phyloP scores from a whole-genome alignment of 163 green algal genomes.

The Prototheca wickerhamii region DNA sequence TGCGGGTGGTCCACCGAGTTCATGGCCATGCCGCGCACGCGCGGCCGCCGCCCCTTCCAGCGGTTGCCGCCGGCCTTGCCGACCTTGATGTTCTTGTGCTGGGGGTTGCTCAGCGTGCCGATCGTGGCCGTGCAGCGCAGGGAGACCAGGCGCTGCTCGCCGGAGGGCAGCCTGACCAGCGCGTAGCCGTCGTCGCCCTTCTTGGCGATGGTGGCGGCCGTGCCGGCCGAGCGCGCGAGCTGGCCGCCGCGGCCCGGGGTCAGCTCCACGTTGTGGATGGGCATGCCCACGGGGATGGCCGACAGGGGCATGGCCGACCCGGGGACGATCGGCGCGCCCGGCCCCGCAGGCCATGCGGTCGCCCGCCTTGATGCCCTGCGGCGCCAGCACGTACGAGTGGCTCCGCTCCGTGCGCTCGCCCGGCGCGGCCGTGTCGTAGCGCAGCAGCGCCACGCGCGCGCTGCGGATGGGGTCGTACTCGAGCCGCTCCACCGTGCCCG shows the following conservation, averaged over 20 bases:
- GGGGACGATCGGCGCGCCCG: slow-evolving; percentile 50
- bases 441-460: slow-evolving; percentile 76
- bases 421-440: slow-evolving; percentile 37
- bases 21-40: slow-evolving; percentile 73
- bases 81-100: slow-evolving; percentile 72
- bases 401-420: slow-evolving; percentile 9
- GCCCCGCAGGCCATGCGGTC: slow-evolving; percentile 48
- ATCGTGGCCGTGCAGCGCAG: slow-evolving; percentile 76
- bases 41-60: slow-evolving; percentile 55
- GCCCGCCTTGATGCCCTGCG: slow-evolving; percentile 48
- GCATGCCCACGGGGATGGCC: slow-evolving; percentile 70
- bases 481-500: slow-evolving; percentile 66
- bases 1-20: slow-evolving; percentile 89
- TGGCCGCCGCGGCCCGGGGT: slow-evolving; percentile 55
- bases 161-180: slow-evolving; percentile 65
- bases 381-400: slow-evolving; percentile 74
- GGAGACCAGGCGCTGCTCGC: slow-evolving; percentile 70
- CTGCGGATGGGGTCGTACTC: slow-evolving; percentile 89
- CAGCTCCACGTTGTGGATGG: slow-evolving; percentile 86
- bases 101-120: slow-evolving; percentile 75
- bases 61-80: slow-evolving; percentile 76
- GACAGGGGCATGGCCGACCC: slow-evolving; percentile 69
- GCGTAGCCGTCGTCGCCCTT: slow-evolving; percentile 55
- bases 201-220: slow-evolving; percentile 46
- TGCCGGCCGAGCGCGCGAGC: slow-evolving; percentile 58